Evolutionary conservation across 2,329 filamentous ascomycete species (phyloP).

Genomic region (Aspergillus niger): DNA sequence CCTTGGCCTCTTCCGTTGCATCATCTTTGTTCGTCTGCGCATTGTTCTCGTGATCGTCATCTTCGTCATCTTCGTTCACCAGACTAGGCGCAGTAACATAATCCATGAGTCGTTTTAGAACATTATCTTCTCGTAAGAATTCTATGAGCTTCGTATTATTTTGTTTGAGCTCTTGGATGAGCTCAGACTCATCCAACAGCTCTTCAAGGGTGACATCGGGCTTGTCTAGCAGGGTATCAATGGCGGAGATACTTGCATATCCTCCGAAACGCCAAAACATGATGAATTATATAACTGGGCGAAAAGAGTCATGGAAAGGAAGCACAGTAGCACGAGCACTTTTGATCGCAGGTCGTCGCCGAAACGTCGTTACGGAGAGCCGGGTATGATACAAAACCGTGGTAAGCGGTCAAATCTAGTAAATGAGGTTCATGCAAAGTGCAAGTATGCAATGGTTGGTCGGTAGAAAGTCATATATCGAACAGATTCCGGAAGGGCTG

Average conservation of each 20-base stretch:
- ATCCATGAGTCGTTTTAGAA: conserved; percentile 81
- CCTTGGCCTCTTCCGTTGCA: conserved; percentile 42
- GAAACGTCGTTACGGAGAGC: conserved; percentile 30
- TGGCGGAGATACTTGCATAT: conserved; percentile 94
- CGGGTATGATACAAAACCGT: conserved; percentile 30
- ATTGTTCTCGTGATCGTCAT: conserved; percentile 49
- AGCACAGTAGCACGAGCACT: conserved; percentile 22
- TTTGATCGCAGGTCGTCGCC: conserved; percentile 26
- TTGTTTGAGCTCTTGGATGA: conserved; percentile 97
- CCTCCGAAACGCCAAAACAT: conserved; percentile 99
- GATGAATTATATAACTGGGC: conserved; percentile 53
- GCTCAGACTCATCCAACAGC: conserved; percentile 89
- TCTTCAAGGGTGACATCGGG: conserved; percentile 92
- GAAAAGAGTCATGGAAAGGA: conserved; percentile 41
- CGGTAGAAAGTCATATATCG: background rate
- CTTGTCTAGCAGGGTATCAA: conserved; percentile 96
- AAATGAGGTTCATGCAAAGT: conserved; percentile 12
- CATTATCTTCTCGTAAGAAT: conserved; percentile 83
- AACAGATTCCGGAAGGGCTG: background rate
- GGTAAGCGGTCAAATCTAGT: conserved; percentile 18
- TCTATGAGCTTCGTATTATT: conserved; percentile 98
- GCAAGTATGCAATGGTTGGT: conserved; percentile 6
- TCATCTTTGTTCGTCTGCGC: conserved; percentile 29
- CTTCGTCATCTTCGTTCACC: conserved; percentile 55
- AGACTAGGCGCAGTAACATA: conserved; percentile 80